Base-by-base conservation (phyloP, 1,284 basidiomycete species). In the Marasmius oreades region DNA sequence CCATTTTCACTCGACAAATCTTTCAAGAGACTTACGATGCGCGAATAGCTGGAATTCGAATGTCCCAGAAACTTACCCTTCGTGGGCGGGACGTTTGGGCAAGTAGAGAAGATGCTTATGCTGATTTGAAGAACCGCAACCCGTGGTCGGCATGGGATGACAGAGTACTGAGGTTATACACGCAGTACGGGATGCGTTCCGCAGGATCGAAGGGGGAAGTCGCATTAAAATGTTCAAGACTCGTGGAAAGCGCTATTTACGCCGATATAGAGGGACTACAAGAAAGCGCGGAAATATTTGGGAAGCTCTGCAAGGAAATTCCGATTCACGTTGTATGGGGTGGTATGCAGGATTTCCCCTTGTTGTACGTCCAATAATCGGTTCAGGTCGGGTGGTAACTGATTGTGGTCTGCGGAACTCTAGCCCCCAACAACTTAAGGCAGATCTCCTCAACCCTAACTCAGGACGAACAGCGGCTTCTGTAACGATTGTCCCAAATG, bases 141-240 rank as follows among this genome's bases (percentile, higher is more conserved):
- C 58, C 58, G 7, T 59, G 55, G 58, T 52, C 34, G 20, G 31
- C 34, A 12, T 59, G 58, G 58, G 58, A 59, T 34, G 31, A 51
- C 8, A 50, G 55, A 11, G 55, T 59, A 7, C 23, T 59, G n/a
- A 48, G 44, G 20, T 20, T 31, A 23, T 50, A 50, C 20, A 33
- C 28, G 2, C 14, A 50, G 18, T 16, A 50, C 26, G 47, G 47
- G n/a, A 8, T 50, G 16, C n/a, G 12, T 31, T 12, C 12, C 20
- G 11, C 45, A 28, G 47, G 47, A 33, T 16, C 47, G n/a, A 20
- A 33, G 4, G 47, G 28, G 23, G 18, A 23, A 8, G 47, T 50
- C 28, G 33, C 47, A 4, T 20, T 50, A 2, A 50, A 50, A n/a
- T 50, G 47, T 33, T 20, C 47, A 16, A 50, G 33, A 26, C 4